A percentile compares a stretch with the other conserved stretches of the same genome.
Evolutionary conservation across 202 grass and related monocot species (phyloP).

Genomic region (Eragrostis tef): DNA sequence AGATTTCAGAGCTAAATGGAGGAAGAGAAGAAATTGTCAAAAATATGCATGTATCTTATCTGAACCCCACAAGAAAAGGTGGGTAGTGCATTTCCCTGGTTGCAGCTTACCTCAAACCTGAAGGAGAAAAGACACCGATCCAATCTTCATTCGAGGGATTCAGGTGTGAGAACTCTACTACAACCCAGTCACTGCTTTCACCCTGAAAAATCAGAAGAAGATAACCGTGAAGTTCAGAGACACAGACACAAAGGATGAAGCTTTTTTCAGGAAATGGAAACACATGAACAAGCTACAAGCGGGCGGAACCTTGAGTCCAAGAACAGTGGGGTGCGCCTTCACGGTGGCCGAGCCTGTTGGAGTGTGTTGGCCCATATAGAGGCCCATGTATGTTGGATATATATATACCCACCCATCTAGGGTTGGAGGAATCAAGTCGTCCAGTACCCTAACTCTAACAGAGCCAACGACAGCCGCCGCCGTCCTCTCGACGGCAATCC

Average conservation of each 20-base stretch:
- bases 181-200: conserved; percentile 71
- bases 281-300: not conserved
- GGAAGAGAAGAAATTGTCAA: too few relatives aligned
- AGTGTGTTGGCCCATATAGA: too few relatives aligned
- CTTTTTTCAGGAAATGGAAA: not conserved
- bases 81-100: too few relatives aligned
- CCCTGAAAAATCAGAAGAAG: conserved; percentile 49
- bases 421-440: too few relatives aligned
- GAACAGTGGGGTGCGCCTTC: conserved; percentile 62
- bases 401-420: too few relatives aligned
- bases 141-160: conserved; percentile 75
- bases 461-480: conserved; percentile 43
- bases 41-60: too few relatives aligned
- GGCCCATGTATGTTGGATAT: too few relatives aligned
- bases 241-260: too few relatives aligned
- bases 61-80: not conserved
- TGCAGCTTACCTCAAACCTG: conserved; percentile 55
- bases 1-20: conserved; percentile 44
- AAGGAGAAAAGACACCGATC: conserved; percentile 89
- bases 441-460: too few relatives aligned
- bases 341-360: conserved; percentile 63
- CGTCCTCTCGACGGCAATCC: conserved; percentile 65
- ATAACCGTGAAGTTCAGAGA: too few relatives aligned
- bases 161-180: conserved; percentile 66
- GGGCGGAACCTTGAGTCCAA: conserved; percentile 44